phyloP scores from a whole-genome alignment of 2,329 filamentous ascomycete genomes.

The Cordyceps farinosa region DNA sequence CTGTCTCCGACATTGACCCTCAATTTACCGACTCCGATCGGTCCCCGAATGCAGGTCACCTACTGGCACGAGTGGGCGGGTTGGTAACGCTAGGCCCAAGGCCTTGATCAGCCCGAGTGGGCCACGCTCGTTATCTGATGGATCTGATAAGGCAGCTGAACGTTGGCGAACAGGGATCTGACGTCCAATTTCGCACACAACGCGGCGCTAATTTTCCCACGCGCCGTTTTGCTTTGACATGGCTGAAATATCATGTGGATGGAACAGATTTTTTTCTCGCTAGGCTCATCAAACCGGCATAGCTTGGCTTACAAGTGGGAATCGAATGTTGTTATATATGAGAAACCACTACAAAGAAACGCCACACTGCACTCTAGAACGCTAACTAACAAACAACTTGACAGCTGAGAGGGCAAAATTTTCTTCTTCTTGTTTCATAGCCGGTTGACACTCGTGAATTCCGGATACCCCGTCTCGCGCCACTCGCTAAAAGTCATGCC shows the following conservation, averaged over 20 bases:
- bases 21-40: conserved; percentile 16
- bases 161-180: background rate
- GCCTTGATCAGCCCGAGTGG: conserved; percentile 9
- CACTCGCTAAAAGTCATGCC: conserved; percentile 35
- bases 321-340: background rate
- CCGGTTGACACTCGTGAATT: background rate
- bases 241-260: background rate
- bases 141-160: conserved; percentile 18
- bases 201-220: background rate
- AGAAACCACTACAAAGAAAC: background rate
- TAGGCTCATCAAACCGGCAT: background rate
- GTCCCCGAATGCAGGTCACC: background rate
- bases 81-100: background rate
- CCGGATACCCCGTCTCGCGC: conserved; percentile 26
- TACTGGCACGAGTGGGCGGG: background rate
- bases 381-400: background rate
- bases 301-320: background rate
- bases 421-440: background rate
- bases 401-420: background rate
- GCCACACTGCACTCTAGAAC: background rate
- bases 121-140: conserved; percentile 15
- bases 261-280: background rate
- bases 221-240: background rate
- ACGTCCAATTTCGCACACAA: background rate
- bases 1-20: background rate